Evolutionary conservation across 2,329 filamentous ascomycete genomes (phyloP), one percentile per base, ranked within the genome.

Genomic region (Sporothrix protearum): DNA sequence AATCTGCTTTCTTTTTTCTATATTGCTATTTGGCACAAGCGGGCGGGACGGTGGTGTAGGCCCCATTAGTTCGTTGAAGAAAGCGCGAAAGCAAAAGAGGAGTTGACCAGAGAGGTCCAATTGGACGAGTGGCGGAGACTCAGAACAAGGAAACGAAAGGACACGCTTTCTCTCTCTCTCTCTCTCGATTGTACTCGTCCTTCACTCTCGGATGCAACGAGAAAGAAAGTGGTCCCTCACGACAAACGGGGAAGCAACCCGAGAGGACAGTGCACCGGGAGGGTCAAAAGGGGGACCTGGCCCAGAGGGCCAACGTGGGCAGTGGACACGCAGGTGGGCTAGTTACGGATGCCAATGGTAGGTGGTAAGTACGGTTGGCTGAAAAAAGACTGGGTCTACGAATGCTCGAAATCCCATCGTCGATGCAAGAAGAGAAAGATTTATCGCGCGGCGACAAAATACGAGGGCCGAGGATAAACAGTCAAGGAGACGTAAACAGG

Each of bases 281-380:
- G 25, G 12, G 22, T 9, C 19, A 25, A 22, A 28, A 22, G 10
- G 49, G 49, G n/a, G n/a, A n/a, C 25, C 49, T 28, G 49, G 49
- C 63, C 39, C 39, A 42, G 63, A 47, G 63, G 63, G 16, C 42
- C 45, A 67, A 51, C 45, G 64, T 67, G 64, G 64, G 64, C 64
- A 53, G 64, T 67, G 61, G 36, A 49, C n/a, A 36, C 19, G 22
- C 16, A n/a, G 55, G 55, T 33, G 55, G 49, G 22, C 22, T 25
- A 16, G 22, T 9, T 25, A 25, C 22, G 49, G 49, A 53, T 28
- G n/a, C 28, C 9, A 7, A 25, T 51, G 22, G 49, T 9, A 5
- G 49, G 3, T 53, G 42, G 42, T 47, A 47, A 42, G 39, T 8
- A 42, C 14, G 39, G 39, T 7, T 42, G n/a, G n/a, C n/a, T n/a